Percentiles rank a stretch among this genome's conserved stretches.
These are phyloP conservation scores for Tricholoma hemisulphureum DNA, from an alignment of 768 basidiomycete genomes.

Conservation along the genomic window DNA sequence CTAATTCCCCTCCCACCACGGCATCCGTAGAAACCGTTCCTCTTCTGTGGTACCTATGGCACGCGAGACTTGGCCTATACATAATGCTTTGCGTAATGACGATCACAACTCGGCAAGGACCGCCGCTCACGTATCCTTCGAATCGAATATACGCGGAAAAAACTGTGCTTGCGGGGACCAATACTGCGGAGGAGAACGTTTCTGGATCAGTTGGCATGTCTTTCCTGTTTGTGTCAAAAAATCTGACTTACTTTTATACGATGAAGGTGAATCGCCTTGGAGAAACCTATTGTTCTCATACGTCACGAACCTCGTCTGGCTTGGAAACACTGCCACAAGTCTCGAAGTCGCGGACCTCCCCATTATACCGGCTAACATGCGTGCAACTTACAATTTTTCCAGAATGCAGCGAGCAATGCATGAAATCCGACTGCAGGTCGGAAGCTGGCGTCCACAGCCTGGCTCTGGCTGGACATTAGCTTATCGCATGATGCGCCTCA, in stretches of 20 bases:
- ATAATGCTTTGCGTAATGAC: conserved; percentile 36
- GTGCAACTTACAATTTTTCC: conserved; percentile 61
- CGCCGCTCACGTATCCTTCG: conserved; percentile 71
- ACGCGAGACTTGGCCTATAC: conserved; percentile 51
- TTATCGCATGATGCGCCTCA: conserved; percentile 60
- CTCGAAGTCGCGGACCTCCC: conserved; percentile 89
- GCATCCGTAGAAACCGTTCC: conserved; percentile 21
- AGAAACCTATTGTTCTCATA: conserved; percentile 78
- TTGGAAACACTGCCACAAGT: conserved; percentile 69
- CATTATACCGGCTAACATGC: conserved; percentile 72
- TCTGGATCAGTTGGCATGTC: conserved; percentile 54
- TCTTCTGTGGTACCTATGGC: conserved; percentile 45
- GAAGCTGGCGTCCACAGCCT: conserved; percentile 55
- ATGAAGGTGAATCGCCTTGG: conserved; percentile 59
- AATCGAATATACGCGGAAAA: conserved; percentile 75
- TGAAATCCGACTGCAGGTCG: conserved; percentile 47
- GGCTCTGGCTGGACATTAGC: conserved; percentile 66
- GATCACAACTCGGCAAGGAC: conserved; percentile 69
- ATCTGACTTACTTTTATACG: not conserved
- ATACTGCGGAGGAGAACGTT: conserved; percentile 71
- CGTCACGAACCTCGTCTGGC: conserved; percentile 82
- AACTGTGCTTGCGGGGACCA: conserved; percentile 56
- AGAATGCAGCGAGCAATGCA: conserved; percentile 61
- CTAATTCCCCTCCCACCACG: conserved; percentile 37
- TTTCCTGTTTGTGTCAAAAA: not conserved